Evolutionary conservation across 371 early-diverging fungal genomes (phyloP), one percentile per base, ranked within the genome.

Genomic region (Conidiobolus incongruus): DNA sequence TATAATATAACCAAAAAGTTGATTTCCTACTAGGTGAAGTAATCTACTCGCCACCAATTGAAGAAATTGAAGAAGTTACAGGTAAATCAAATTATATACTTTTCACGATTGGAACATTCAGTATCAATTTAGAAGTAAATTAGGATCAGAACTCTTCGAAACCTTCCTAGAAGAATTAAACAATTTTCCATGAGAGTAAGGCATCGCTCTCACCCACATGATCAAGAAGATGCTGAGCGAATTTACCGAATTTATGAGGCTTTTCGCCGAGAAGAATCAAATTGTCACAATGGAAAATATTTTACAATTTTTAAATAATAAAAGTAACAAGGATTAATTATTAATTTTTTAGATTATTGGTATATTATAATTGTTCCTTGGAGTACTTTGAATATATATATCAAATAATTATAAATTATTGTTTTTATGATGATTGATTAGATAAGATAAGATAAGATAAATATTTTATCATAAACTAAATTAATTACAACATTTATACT

Each of bases 221-320:
- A 4, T 29, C 10, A 34, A 24, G 19, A 22, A 19, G 8, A 11
- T 43, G 2, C 31, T 70, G 40, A 62, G 61, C 26, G 66, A 70
- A 29, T 58, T 86, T 31, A 81, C 71, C 29, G 58, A 51, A 7
- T 87, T 65, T 47, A 53, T 87, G 33, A 52, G 60, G 12, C 58
- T 61, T 3, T 86, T 84, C 55, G 77, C 77, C 10, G 66, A 61
- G n/a, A 52, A 66, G 5, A 79, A 77, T 36, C 64, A 68, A 45
- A 65, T 73, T 0, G 82, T 88, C 2, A 81, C 81, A 0, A 67
- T 65, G 41, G 59, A 69, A 29, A 86, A 87, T 48, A 68, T 89
- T 15, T 54, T 62, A 32, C 60, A 52, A 12, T 81, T 83, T 44
- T 88, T 88, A 58, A 63, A 63, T 38, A 52, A 54, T 51, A 46